Percentiles rank a stretch among this genome's conserved stretches.
phyloP scores from a whole-genome alignment of 1,284 basidiomycete species.

The Schizophyllum amplum region DNA sequence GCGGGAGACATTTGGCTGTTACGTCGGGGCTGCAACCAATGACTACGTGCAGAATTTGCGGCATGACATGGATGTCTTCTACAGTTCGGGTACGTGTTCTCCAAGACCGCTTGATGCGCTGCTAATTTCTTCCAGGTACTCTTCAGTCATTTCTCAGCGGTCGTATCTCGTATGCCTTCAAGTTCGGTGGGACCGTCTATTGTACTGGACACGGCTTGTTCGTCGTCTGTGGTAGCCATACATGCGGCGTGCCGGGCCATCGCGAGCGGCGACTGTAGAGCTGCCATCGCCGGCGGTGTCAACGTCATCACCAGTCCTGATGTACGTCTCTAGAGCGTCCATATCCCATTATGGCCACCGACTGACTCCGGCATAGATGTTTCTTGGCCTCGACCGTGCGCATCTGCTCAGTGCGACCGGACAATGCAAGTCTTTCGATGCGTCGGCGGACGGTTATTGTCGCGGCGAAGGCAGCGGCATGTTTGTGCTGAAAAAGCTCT shows the following conservation, averaged over 20 bases:
- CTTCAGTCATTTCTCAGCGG: constrained; percentile 62
- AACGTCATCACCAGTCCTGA: constrained; percentile 66
- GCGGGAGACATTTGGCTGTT: constrained; percentile 48
- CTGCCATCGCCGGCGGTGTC: constrained; percentile 67
- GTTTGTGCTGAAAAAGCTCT: constrained; percentile 64
- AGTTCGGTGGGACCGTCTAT: constrained; percentile 61
- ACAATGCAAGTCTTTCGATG: constrained; percentile 65
- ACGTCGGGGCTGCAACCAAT: constrained; percentile 57
- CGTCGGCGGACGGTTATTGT: constrained; percentile 63
- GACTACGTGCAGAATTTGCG: constrained; percentile 62
- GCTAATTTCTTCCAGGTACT: constrained; percentile 37
- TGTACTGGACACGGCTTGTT: constrained; percentile 67
- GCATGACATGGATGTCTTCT: constrained; percentile 58
- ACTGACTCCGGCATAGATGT: constrained; percentile 38
- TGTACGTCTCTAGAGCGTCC: constrained; percentile 30
- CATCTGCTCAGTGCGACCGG: constrained; percentile 63
- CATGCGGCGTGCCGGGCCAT: constrained; percentile 63
- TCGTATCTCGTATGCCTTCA: constrained; percentile 59
- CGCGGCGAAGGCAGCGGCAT: constrained; percentile 66
- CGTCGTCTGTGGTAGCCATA: constrained; percentile 57
- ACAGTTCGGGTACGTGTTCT: constrained; percentile 51
- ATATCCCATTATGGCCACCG: neutral
- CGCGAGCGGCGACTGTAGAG: constrained; percentile 51
- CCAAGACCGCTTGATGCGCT: constrained; percentile 4
- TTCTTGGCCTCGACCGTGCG: constrained; percentile 56